phyloP scores from a whole-genome alignment of 164 flowering plant species.

The Macadamia integrifolia region DNA sequence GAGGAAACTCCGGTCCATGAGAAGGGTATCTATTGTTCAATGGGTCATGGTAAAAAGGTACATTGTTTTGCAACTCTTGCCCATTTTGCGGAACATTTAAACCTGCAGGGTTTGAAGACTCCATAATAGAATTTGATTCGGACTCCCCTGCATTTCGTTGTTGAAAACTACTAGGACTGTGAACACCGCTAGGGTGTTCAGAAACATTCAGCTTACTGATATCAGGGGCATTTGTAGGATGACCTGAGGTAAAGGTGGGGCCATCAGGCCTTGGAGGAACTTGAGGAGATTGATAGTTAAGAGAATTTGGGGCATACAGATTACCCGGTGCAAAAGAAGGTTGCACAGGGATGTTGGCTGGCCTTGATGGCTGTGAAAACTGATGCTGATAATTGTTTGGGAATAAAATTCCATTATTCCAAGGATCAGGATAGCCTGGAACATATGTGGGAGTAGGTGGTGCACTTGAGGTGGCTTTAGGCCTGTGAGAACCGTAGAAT shows the following conservation, averaged over 20 bases:
- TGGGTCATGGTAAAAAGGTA: conserved; percentile 20
- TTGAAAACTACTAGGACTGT: conserved; percentile 23
- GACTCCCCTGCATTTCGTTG: conserved; percentile 31
- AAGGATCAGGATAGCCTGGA: conserved; percentile 30
- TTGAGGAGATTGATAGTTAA: conserved; percentile 24
- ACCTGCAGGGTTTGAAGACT: conserved; percentile 20
- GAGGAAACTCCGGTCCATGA: conserved; percentile 29
- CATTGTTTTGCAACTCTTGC: conserved; percentile 10
- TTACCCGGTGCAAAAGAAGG: conserved; percentile 32
- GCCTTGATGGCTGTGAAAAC: conserved; percentile 36
- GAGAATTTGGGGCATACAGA: conserved; percentile 28
- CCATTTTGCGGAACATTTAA: conserved; percentile 28
- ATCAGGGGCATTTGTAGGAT: conserved; percentile 36
- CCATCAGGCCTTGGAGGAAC: conserved; percentile 36
- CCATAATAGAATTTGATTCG: conserved; percentile 16
- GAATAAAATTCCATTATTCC: conserved; percentile 24
- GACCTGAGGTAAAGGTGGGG: conserved; percentile 28
- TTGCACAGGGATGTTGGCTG: conserved; percentile 30
- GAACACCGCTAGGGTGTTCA: conserved; percentile 25
- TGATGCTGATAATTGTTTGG: conserved; percentile 30
- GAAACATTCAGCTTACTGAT: conserved; percentile 43
- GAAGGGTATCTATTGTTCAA: conserved; percentile 20
- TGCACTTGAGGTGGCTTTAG: conserved; percentile 20
- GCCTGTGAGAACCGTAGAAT: conserved; percentile 33
- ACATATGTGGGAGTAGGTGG: conserved; percentile 28